Conservation (phyloP, 148 eudicot species). For the Salicornia ramosissima region DNA sequence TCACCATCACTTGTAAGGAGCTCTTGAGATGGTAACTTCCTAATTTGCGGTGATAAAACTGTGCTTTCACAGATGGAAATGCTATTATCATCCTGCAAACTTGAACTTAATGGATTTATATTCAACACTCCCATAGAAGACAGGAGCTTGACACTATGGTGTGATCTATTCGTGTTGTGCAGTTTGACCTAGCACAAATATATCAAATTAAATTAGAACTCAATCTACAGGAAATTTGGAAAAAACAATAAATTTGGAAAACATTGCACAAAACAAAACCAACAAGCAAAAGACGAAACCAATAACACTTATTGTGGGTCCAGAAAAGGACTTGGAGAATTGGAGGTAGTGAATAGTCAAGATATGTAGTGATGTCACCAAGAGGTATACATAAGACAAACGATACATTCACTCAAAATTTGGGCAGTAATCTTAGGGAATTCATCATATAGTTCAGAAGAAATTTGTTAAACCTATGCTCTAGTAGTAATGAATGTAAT, state of each 20-base stretch:
- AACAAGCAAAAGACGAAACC: too few relatives aligned
- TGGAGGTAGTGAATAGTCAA: too few relatives aligned
- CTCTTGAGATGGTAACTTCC: constrained; percentile 26
- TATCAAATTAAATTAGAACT: neutral
- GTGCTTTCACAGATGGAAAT: constrained; percentile 20
- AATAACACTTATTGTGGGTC: too few relatives aligned
- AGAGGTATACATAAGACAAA: too few relatives aligned
- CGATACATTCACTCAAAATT: too few relatives aligned
- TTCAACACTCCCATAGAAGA: constrained; percentile 33
- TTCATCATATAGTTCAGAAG: too few relatives aligned
- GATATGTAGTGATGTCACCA: too few relatives aligned
- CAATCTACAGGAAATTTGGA: neutral
- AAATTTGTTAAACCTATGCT: too few relatives aligned
- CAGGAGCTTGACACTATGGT: constrained; percentile 55
- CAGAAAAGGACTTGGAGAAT: too few relatives aligned
- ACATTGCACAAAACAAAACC: too few relatives aligned
- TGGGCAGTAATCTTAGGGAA: too few relatives aligned
- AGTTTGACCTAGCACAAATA: constrained; percentile 52
- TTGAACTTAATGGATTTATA: constrained; percentile 22
- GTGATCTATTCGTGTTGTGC: constrained; percentile 52
- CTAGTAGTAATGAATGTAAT: too few relatives aligned
- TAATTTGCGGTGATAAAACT: constrained; percentile 27
- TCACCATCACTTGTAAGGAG: constrained; percentile 15
- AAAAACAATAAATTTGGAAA: neutral
- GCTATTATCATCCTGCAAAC: constrained; percentile 13